Base-by-base conservation (phyloP, 2,329 filamentous ascomycete genomes). In the Aureobasidium sp. region DNA sequence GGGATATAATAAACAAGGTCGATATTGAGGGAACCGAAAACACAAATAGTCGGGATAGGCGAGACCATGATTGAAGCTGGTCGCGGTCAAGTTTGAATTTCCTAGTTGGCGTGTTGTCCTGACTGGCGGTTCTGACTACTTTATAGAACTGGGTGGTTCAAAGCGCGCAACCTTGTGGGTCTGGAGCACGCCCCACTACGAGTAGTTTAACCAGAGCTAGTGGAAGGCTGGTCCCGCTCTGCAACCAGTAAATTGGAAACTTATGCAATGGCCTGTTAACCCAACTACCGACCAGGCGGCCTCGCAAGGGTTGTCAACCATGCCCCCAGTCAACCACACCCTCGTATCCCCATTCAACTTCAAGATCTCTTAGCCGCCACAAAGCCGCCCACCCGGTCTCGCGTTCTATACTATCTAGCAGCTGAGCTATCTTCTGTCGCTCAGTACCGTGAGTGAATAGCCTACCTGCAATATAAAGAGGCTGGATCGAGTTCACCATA, bases 21-120 rank as follows among this genome's bases (percentile, higher is more conserved):
- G 73, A 90, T 90, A 77, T 97, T 97, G 64, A 97, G 86, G 37
- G 92, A 97, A 68, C 93, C 93, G 68, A 97, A 86, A 65, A 97
- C 84, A 65, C 51, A 55, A 5, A 55, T 55, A 41, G 51, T 41
- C 36, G 51, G 51, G 0, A 41, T 15, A 25, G 51, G 51, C n/a
- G 34, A 55, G 22, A 41, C 51, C 51, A 55, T 39, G 14, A 7
- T 41, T 5, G 22, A 41, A 55, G 51, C 12, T 41, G 7, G 48
- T 22, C 9, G 11, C n/a, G 17, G 9, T 29, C 8, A 1, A n/a
- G 22, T 15, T 41, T 5, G 41, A 11, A n/a, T n/a, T 2, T 39
- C 41, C 15, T 6, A 27, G 27, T 41, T 29, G 20, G n/a, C 41
- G 20, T 55, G 11, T 27, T 5, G 29, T 29, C 6, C 27, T 29